Evolutionary conservation across 2,329 filamentous ascomycete genomes (phyloP).

Genomic region (Periconia digitata): DNA sequence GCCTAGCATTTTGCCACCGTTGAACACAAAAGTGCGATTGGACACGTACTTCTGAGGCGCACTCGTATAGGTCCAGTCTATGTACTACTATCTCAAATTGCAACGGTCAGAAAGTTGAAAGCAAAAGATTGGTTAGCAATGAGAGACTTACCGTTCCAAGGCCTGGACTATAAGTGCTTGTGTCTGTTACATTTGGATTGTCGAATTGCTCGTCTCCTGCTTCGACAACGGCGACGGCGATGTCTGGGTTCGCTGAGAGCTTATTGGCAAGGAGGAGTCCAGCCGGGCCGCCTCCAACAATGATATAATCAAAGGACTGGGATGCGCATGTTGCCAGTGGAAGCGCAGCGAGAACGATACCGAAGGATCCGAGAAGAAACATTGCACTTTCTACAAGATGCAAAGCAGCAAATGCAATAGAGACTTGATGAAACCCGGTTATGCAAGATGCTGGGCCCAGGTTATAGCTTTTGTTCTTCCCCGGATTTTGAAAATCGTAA

Average conservation of each 20-base stretch:
- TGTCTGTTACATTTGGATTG: conserved; percentile 34
- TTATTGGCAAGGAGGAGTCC: conserved; percentile 35
- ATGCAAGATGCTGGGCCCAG: too few relatives aligned
- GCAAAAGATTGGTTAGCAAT: not conserved
- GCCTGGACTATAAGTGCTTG: conserved; percentile 23
- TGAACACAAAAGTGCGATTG: conserved; percentile 28
- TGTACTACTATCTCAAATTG: conserved; percentile 3
- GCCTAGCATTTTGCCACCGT: conserved; percentile 47
- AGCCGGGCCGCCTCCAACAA: conserved; percentile 37
- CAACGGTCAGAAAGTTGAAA: not conserved
- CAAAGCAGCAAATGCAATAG: not conserved
- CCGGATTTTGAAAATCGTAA: too few relatives aligned
- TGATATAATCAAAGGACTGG: conserved; percentile 33
- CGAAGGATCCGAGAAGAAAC: not conserved
- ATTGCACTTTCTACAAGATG: not conserved
- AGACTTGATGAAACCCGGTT: not conserved
- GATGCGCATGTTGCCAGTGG: conserved; percentile 11
- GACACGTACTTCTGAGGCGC: conserved; percentile 42
- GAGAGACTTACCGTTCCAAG: conserved; percentile 17
- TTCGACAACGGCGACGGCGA: conserved; percentile 35
- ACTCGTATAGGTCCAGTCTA: conserved; percentile 48
- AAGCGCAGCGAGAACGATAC: not conserved
- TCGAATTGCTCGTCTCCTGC: conserved; percentile 33
- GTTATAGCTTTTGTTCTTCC: too few relatives aligned
- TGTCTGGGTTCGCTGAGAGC: conserved; percentile 23